Evolutionary conservation across 2,329 filamentous ascomycete species (phyloP), one percentile per base, ranked within the genome.

Genomic region (Cladophialophora carrionii): DNA sequence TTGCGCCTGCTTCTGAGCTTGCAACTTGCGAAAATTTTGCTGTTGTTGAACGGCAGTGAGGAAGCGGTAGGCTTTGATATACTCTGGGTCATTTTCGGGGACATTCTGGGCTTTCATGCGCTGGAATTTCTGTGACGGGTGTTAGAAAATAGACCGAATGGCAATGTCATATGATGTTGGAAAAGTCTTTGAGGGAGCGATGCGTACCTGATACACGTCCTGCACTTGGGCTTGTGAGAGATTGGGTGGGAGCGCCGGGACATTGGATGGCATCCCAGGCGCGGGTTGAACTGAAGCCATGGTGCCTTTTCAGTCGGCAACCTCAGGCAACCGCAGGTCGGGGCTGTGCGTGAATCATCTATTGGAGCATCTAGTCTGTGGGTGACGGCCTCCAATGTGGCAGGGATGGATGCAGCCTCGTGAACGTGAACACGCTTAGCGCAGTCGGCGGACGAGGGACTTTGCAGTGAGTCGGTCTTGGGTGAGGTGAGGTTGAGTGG

Each of bases 31-130:
- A 74, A 84, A 82, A 62, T 84, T 82, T 68, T 86, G 85, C 71
- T 88, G 85, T 68, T 87, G 85, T 71, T 91, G 89, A 61, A 96
- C 85, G 71, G 84, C 87, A 43, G 85, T 77, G 68, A 97, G 84
- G 66, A 96, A 87, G 67, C 90, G 87, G 61, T 91, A 88, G 34
- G 88, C 86, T 78, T 95, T 96, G 73, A 94, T 84, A 73, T 89
- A 93, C 76, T 98, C 93, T 53, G 94, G 94, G 73, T 98, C 92
- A 63, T 85, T 89, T 63, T 88, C 84, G 48, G 91, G 87, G 26
- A 96, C 89, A 71, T 93, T 93, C 73, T 89, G 85, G 62, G 90
- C 86, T 78, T 94, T 95, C 90, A 98, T 92, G 76, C 91, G 87
- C 74, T 90, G 89, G 71, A 90, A 95, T 84, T 91, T 92, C 93